Evolutionary conservation across 2,329 filamentous ascomycete species (phyloP).

Genomic region (Cladophialophora exuberans): DNA sequence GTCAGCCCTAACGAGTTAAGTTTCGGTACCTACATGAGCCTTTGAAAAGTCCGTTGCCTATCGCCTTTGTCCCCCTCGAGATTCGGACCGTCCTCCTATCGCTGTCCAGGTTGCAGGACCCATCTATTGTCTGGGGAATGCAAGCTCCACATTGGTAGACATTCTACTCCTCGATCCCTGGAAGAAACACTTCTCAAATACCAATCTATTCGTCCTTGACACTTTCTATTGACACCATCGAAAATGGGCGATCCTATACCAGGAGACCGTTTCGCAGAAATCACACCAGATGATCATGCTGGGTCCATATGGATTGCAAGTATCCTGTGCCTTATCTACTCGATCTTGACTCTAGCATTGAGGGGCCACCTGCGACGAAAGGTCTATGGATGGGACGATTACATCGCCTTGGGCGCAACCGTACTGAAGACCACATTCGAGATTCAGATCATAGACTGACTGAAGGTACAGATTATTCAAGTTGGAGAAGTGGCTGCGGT

Average conservation of each 20-base stretch:
- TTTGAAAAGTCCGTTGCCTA: too few relatives aligned
- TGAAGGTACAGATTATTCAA: conserved; percentile 27
- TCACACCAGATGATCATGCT: conserved; percentile 30
- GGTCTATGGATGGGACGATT: conserved; percentile 28
- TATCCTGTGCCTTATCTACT: conserved; percentile 29
- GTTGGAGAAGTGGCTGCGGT: conserved; percentile 33
- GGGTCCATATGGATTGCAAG: conserved; percentile 30
- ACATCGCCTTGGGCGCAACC: conserved; percentile 23
- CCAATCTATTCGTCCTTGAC: background rate
- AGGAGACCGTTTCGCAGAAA: conserved; percentile 25
- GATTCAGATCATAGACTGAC: background rate
- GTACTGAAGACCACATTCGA: background rate
- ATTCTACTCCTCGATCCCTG: too few relatives aligned
- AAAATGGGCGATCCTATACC: conserved; percentile 10
- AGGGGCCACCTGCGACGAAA: conserved; percentile 27
- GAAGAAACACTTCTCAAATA: background rate
- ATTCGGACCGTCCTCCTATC: too few relatives aligned
- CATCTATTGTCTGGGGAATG: too few relatives aligned
- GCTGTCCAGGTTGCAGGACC: too few relatives aligned
- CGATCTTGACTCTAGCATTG: conserved; percentile 24
- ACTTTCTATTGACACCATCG: background rate
- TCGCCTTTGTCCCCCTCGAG: too few relatives aligned
- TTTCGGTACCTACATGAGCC: too few relatives aligned
- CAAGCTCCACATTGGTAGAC: too few relatives aligned
- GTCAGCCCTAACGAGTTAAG: too few relatives aligned